A percentile compares a stretch with the other conserved stretches of the same genome.
phyloP scores from a whole-genome alignment of 2,329 filamentous ascomycete species.

The Phaeosphaeria sp. region DNA sequence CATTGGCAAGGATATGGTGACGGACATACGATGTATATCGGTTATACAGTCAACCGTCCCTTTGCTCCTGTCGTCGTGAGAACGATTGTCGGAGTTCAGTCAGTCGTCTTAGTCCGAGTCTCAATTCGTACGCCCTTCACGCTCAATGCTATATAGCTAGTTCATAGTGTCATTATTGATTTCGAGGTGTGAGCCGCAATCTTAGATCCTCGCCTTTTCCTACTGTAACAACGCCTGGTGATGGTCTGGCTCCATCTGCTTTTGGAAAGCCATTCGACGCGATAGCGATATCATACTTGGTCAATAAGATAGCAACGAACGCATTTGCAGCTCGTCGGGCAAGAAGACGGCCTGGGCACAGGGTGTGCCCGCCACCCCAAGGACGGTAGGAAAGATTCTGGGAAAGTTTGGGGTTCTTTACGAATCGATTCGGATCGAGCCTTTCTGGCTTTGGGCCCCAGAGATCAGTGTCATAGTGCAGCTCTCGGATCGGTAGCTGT shows the following conservation, averaged over 20 bases:
- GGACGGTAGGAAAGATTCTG: conserved; percentile 12
- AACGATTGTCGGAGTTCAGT: no score
- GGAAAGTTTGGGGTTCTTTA: conserved; percentile 10
- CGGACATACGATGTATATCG: no score
- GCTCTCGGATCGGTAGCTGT: conserved; percentile 11
- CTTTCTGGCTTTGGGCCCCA: conserved; percentile 10
- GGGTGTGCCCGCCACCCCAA: conserved; percentile 17
- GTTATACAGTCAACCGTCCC: no score
- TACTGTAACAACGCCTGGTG: neutral
- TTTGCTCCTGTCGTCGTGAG: no score
- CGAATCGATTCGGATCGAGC: conserved; percentile 16
- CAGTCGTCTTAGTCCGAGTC: no score
- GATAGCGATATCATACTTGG: neutral
- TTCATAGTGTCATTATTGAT: neutral
- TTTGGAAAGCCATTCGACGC: neutral
- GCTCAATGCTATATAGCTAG: neutral
- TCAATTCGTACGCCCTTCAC: no score
- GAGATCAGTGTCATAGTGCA: conserved; percentile 13
- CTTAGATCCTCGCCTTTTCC: neutral
- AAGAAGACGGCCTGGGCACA: conserved; percentile 19
- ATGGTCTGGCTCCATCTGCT: neutral
- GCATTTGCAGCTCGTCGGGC: conserved; percentile 3
- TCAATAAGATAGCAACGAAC: neutral
- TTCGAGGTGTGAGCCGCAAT: neutral
- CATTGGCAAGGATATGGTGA: no score